A percentile compares a stretch with the other conserved stretches of the same genome.
These are phyloP conservation scores for Tricholoma hemisulphureum DNA, from an alignment of 768 basidiomycete genomes.

Conservation along the genomic window DNA sequence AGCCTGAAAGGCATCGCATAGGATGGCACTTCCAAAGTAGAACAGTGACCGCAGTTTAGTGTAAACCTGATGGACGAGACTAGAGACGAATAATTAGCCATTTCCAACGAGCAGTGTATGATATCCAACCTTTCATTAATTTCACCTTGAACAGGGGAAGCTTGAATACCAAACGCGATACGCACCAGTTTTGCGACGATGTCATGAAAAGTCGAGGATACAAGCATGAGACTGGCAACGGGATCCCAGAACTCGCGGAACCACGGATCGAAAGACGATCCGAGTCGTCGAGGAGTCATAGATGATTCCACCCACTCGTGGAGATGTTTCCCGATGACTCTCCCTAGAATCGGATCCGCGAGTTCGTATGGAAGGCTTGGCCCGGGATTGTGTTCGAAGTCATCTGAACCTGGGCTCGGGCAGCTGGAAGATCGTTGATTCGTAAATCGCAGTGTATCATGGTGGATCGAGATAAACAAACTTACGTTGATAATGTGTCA, in stretches of 20 bases:
- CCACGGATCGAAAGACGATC: neutral
- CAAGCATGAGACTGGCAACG: slow-evolving; percentile 3
- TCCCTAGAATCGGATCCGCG: neutral
- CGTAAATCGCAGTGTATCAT: too few species aligned
- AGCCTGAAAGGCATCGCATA: neutral
- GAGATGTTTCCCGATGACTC: neutral
- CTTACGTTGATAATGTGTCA: slow-evolving; percentile 10
- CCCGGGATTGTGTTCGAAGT: neutral
- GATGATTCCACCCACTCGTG: slow-evolving; percentile 3
- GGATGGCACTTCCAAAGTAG: slow-evolving; percentile 3
- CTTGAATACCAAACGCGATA: slow-evolving; percentile 7
- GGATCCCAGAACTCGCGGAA: slow-evolving; percentile 7
- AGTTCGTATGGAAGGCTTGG: neutral
- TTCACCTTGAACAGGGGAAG: neutral
- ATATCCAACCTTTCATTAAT: slow-evolving; percentile 1
- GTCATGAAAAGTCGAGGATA: slow-evolving; percentile 8
- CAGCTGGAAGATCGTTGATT: neutral
- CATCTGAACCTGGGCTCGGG: neutral
- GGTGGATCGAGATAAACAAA: too few species aligned
- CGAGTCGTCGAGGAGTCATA: neutral
- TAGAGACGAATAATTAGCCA: neutral
- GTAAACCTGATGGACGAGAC: slow-evolving; percentile 5
- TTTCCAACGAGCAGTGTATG: neutral
- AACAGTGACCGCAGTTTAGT: slow-evolving; percentile 7
- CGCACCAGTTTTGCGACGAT: slow-evolving; percentile 7